Evolutionary conservation across 2,329 filamentous ascomycete genomes (phyloP).

Genomic region (Dendryphion nanum): DNA sequence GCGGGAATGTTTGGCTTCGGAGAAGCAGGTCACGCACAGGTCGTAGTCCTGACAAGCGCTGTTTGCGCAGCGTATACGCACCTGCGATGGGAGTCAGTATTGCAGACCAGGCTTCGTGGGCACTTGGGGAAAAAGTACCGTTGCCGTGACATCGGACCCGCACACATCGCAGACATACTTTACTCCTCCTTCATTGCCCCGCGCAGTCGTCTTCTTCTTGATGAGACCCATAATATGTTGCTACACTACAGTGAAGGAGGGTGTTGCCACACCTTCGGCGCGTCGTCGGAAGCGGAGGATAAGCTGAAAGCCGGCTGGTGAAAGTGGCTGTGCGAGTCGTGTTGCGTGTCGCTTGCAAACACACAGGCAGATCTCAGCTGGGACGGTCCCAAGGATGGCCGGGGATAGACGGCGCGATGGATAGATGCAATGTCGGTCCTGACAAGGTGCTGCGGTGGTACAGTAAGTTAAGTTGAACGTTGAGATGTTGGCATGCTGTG

Average conservation of each 20-base stretch:
- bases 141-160: conserved; percentile 94
- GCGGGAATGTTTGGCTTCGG: conserved; percentile 74
- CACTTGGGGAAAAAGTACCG: conserved; percentile 58
- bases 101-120: neutral
- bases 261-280: no score
- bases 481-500: no score
- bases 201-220: conserved; percentile 86
- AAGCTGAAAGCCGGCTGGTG: neutral
- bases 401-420: neutral
- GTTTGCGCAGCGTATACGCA: conserved; percentile 90
- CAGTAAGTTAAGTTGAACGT: no score
- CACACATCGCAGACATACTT: conserved; percentile 99
- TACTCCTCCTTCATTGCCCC: conserved; percentile 71
- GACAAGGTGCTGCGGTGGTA: neutral
- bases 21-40: conserved; percentile 93
- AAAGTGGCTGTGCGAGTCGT: conserved; percentile 23
- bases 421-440: neutral
- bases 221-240: conserved; percentile 98
- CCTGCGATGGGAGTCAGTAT: conserved; percentile 53
- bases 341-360: neutral
- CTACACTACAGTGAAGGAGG: no score
- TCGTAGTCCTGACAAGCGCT: conserved; percentile 88
- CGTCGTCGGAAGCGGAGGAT: neutral
- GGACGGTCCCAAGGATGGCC: neutral
- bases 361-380: neutral